These are phyloP conservation scores for Allium cepa DNA, from an alignment of 106 monocot species.

Conservation along the genomic window DNA sequence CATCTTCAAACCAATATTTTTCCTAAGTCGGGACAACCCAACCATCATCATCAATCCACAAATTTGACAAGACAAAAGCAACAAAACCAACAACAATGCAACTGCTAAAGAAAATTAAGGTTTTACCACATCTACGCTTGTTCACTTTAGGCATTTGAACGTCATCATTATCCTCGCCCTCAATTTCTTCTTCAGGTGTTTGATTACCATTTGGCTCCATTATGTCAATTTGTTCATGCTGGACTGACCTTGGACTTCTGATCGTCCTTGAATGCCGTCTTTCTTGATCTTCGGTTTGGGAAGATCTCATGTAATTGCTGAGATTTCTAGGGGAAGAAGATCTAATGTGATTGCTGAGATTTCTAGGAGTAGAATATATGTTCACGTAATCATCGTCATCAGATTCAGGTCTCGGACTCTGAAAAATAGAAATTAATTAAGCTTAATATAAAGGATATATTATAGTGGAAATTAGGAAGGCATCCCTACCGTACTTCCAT, in stretches of 20 bases:
- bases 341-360: slow-evolving; percentile 47
- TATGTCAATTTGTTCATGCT: slow-evolving; percentile 8
- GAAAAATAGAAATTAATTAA: neutral
- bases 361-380: slow-evolving; percentile 48
- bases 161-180: neutral
- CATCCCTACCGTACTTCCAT: no score
- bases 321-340: slow-evolving; percentile 40
- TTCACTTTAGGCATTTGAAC: neutral
- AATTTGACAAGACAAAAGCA: slow-evolving; percentile 13
- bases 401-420: slow-evolving; percentile 27
- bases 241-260: slow-evolving; percentile 10
- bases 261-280: neutral
- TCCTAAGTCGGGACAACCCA: slow-evolving; percentile 46
- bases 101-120: slow-evolving; percentile 11
- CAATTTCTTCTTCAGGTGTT: slow-evolving; percentile 1
- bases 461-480: no score
- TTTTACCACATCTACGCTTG: slow-evolving; percentile 1
- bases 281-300: slow-evolving; percentile 4
- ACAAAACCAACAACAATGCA: slow-evolving; percentile 19
- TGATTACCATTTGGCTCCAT: neutral
- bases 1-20: no score
- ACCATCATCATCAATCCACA: slow-evolving; percentile 18
- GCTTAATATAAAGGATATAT: no score
- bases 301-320: slow-evolving; percentile 41
- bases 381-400: slow-evolving; percentile 41